phyloP scores from a whole-genome alignment of 2,329 filamentous ascomycete genomes.

The Aspergillus puulaauensis region DNA sequence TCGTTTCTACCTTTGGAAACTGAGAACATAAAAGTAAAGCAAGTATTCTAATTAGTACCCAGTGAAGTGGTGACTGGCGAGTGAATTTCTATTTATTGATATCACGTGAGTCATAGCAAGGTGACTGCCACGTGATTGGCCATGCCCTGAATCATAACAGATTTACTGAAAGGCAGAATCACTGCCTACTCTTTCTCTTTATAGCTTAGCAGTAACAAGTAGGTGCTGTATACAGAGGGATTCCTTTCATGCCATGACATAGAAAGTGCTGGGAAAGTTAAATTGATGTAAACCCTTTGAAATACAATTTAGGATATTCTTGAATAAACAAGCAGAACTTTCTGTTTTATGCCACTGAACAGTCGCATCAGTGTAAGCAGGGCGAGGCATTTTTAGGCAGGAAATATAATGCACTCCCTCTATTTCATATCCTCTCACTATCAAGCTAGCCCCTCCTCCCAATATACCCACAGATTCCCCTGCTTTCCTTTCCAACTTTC shows the following conservation, averaged over 20 bases:
- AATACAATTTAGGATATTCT: background rate
- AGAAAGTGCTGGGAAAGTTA: background rate
- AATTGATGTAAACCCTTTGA: background rate
- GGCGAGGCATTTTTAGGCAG: background rate
- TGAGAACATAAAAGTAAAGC: too few relatives aligned
- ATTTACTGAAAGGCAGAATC: background rate
- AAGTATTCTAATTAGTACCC: too few relatives aligned
- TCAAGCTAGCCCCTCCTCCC: background rate
- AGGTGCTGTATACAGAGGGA: background rate
- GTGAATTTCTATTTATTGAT: background rate
- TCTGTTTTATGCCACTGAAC: background rate
- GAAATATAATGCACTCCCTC: background rate
- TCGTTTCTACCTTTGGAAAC: background rate
- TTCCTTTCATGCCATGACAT: background rate
- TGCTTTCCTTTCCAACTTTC: background rate
- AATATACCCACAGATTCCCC: background rate
- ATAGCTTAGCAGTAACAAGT: background rate
- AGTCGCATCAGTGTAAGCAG: background rate
- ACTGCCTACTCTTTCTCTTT: background rate
- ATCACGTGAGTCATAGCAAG: conserved; percentile 3
- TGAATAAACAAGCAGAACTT: background rate
- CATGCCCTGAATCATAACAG: conserved; percentile 3
- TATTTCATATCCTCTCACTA: background rate
- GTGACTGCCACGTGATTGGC: background rate
- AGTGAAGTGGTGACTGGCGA: too few relatives aligned